phyloP scores from a whole-genome alignment of 1,139 yeast genomes.

The Hansenula lynferdii region DNA sequence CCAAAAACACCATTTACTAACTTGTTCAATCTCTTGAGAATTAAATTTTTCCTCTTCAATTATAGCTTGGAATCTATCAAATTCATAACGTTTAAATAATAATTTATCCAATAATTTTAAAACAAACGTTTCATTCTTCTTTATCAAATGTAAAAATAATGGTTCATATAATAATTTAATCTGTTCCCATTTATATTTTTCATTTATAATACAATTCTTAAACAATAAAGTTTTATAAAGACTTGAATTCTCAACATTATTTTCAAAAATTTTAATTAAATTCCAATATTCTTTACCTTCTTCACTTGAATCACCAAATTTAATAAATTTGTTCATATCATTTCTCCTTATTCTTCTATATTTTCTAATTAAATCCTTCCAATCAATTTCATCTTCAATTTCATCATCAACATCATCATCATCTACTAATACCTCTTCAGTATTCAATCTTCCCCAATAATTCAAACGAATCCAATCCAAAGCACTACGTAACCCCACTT shows the following conservation, averaged over 20 bases:
- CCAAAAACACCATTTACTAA: conserved; percentile 13
- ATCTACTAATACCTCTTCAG: conserved; percentile 22
- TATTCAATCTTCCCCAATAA: conserved; percentile 55
- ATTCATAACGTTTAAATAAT: conserved; percentile 9
- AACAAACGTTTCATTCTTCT: conserved; percentile 4
- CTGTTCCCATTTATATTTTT: conserved; percentile 15
- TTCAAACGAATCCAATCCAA: conserved; percentile 68
- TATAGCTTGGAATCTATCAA: conserved; percentile 9
- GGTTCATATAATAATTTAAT: conserved; percentile 26
- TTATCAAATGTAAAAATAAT: conserved; percentile 19
- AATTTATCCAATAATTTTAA: conserved; percentile 20
- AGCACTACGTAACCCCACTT: conserved; percentile 56
- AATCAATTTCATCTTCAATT: conserved; percentile 22
- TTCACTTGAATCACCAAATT: conserved; percentile 36
- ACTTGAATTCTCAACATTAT: conserved; percentile 3
- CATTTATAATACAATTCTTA: conserved; percentile 8
- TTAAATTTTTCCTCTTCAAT: conserved; percentile 7
- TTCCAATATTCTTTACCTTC: conserved; percentile 38
- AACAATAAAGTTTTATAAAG: conserved; percentile 5
- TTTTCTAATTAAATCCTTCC: conserved; percentile 15
- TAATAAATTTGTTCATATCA: conserved; percentile 34
- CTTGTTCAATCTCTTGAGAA: conserved; percentile 5
- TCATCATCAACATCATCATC: conserved; percentile 27
- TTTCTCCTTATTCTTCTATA: conserved; percentile 40
- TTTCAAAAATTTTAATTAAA: conserved; percentile 24